A percentile compares a stretch with the other conserved stretches of the same genome.
phyloP scores from a whole-genome alignment of 805 yeast species.

The Saccharomycopsis schoenii region DNA sequence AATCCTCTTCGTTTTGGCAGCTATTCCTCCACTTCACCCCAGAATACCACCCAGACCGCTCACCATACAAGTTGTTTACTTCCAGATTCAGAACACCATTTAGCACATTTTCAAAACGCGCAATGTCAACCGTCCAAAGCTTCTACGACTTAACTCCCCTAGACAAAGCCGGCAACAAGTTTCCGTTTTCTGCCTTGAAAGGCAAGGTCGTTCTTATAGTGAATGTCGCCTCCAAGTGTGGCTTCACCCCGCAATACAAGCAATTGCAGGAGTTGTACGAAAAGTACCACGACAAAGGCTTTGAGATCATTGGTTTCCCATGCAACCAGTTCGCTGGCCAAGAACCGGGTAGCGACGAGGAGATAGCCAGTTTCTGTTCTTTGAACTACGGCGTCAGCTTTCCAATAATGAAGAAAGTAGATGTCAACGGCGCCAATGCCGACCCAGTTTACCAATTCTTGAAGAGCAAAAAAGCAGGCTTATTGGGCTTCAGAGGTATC shows the following conservation, averaged over 20 bases:
- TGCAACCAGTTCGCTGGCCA: slow-evolving; percentile 83
- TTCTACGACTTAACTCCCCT: slow-evolving; percentile 63
- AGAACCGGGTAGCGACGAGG: slow-evolving; percentile 63
- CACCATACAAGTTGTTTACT: background rate
- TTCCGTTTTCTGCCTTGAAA: slow-evolving; percentile 48
- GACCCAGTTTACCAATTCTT: slow-evolving; percentile 75
- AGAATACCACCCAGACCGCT: too few species aligned
- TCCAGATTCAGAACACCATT: background rate
- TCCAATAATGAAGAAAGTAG: slow-evolving; percentile 79
- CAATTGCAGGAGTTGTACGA: slow-evolving; percentile 63
- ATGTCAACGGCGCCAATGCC: slow-evolving; percentile 77
- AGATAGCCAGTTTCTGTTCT: slow-evolving; percentile 66
- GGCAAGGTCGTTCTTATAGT: slow-evolving; percentile 80
- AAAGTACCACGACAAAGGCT: slow-evolving; percentile 55
- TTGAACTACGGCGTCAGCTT: slow-evolving; percentile 84
- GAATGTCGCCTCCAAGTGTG: slow-evolving; percentile 84
- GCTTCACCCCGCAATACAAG: slow-evolving; percentile 69
- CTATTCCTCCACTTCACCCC: too few species aligned
- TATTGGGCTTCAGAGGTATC: slow-evolving; percentile 59
- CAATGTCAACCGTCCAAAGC: slow-evolving; percentile 10
- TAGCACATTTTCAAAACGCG: background rate
- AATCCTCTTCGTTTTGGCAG: background rate
- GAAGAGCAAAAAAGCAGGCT: slow-evolving; percentile 50
- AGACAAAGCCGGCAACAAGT: slow-evolving; percentile 50
- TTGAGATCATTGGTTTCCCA: slow-evolving; percentile 75